Evolutionary conservation across 1,139 yeast genomes (phyloP), one percentile per base, ranked within the genome.

Genomic region (Pichia sp.): DNA sequence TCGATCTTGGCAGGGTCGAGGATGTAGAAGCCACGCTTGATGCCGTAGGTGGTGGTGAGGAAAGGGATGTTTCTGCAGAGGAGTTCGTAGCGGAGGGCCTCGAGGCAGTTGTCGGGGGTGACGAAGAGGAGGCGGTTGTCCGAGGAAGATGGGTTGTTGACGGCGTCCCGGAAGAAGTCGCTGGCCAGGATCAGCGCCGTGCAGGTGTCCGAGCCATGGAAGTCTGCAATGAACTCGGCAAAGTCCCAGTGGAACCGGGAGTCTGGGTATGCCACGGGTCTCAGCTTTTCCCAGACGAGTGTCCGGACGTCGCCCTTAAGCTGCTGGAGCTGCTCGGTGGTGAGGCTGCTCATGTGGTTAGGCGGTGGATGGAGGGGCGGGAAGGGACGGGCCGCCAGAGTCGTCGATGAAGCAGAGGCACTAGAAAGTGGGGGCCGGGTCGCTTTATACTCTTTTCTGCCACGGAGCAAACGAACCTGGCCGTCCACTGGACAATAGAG

Each of bases 141-240:
- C 5, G 23, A 11, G 16, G 42, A 23, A 16, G 11, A 10, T 5
- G 26, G 7, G 13, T 10, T 7, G 3, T 55, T 16, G 16, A 15
- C 19, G 5, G 63, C 53, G 1, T 54, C 15, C 23, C 49, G 48
- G 38, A 61, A 64, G 50, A 55, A 56, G 3, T 47, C 49, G 43
- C 61, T 60, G 6, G 53, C 29, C 31, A 55, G 34, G 19, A 56
- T 50, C 13, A 53, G 45, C 6, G 52, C 41, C 2, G 65, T 60
- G 8, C 67, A 63, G 38, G 53, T 45, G 7, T 57, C 52, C 11
- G 67, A 64, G 41, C 67, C 68, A 47, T 64, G 59, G 49, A 65
- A 66, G 50, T 66, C 69, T 2, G 69, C 69, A 30, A 66, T 66
- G 47, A 65, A 66, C 53, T 66, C 68, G 8, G 67, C 65, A 58